Percentiles rank a stretch among this genome's conserved stretches.
phyloP scores from a whole-genome alignment of 495 filamentous ascomycete species.

The Neurospora africana region DNA sequence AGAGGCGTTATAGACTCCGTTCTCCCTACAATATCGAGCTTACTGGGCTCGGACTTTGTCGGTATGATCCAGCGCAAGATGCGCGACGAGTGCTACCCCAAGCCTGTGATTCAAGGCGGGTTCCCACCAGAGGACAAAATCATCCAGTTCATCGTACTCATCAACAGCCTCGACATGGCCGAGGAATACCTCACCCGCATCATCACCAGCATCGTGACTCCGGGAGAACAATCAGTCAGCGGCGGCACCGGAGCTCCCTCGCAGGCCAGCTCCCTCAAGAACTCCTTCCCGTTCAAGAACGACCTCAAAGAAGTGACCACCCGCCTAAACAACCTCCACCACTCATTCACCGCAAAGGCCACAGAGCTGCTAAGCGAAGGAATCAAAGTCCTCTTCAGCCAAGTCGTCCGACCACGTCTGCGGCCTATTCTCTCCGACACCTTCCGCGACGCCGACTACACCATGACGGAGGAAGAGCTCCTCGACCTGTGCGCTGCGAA shows the following conservation, averaged over 20 bases:
- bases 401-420: conserved; percentile 76
- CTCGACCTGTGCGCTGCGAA: conserved; percentile 35
- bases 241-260: conserved; percentile 6
- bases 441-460: conserved; percentile 87
- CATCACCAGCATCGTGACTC: conserved; percentile 51
- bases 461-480: conserved; percentile 39
- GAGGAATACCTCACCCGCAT: conserved; percentile 86
- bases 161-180: conserved; percentile 88
- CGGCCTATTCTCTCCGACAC: conserved; percentile 77
- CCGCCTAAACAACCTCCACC: conserved; percentile 56
- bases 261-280: conserved; percentile 34
- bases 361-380: conserved; percentile 75
- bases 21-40: conserved; percentile 66
- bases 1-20: conserved; percentile 61
- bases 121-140: conserved; percentile 76
- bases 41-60: conserved; percentile 89
- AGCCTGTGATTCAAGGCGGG: conserved; percentile 59
- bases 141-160: conserved; percentile 76
- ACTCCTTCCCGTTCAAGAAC: conserved; percentile 67
- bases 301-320: conserved; percentile 58
- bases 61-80: conserved; percentile 96
- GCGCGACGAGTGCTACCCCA: conserved; percentile 88
- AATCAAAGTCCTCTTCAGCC: conserved; percentile 72
- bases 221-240: conserved; percentile 19
- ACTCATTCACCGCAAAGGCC: conserved; percentile 63